Conservation (phyloP, 1,284 basidiomycete genomes). For the Cutaneotrichosporon sp. region DNA sequence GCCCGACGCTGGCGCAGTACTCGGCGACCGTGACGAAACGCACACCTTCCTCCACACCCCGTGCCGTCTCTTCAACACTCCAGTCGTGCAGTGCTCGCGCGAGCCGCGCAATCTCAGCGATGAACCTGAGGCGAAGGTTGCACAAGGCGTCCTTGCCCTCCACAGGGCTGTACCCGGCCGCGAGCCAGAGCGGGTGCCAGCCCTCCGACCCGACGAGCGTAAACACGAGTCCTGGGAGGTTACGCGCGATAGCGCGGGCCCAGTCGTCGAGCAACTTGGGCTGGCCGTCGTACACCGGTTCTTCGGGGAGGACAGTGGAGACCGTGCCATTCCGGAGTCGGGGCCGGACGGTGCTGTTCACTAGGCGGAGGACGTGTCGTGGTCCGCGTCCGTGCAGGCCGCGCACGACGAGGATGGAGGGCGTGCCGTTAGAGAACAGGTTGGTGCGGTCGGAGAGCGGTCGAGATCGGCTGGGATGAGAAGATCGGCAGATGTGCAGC, state of each 20-base stretch:
- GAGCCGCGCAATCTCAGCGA: conserved; percentile 1
- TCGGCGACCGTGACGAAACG: background rate
- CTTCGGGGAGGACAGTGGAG: background rate
- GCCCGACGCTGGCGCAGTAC: background rate
- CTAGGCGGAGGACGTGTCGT: background rate
- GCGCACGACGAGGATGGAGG: conserved; percentile 1
- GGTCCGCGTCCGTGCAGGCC: conserved; percentile 1
- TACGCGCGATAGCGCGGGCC: conserved; percentile 1
- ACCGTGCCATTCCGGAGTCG: background rate
- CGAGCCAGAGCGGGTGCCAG: conserved; percentile 7
- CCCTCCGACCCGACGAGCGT: conserved; percentile 2
- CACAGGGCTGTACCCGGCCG: background rate
- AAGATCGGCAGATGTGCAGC: conserved; percentile 6
- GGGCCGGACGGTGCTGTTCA: background rate
- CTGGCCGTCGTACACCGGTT: background rate
- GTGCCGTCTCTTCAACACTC: background rate
- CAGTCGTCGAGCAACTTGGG: conserved; percentile 2
- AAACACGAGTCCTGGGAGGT: conserved; percentile 1
- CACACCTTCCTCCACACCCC: background rate
- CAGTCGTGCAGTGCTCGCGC: background rate
- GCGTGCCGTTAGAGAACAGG: background rate
- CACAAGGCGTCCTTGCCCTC: background rate
- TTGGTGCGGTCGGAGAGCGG: background rate
- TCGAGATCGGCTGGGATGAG: background rate
- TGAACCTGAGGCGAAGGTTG: background rate